Evolutionary conservation across 202 grass and related monocot genomes (phyloP), one percentile per base, ranked within the genome.

Genomic region (Cymbopogon flexuosus): DNA sequence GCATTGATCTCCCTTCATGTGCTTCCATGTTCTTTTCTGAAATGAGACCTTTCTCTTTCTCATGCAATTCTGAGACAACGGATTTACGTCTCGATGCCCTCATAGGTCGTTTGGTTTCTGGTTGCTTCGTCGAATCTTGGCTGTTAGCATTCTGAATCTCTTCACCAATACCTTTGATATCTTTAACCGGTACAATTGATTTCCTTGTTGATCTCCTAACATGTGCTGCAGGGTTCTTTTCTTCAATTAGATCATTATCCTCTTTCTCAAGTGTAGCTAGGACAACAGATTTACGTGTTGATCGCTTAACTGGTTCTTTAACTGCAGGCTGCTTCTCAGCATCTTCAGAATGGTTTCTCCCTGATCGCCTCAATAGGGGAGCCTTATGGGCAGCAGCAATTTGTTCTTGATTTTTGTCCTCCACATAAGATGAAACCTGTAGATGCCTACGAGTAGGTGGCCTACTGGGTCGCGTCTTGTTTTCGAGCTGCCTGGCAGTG

Each of bases 31-130:
- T 42, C 8, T 58, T 58, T 71, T 35, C 73, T 57, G 79, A 9
- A 18, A 6, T 47, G 24, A 81, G 29, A 34, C 11, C 35, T 1
- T 74, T 79, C 43, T 87, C 62, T 62, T 79, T 56, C 60, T 85
- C 58, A 56, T 8, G 51, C 6, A 56, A 9, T 8, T 22, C 52
- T 10, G n/a, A 3, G 52, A 22, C 19, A 57, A 57, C 52, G 3
- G 52, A 57, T 57, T 22, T 57, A 57, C 52, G 0, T 22, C n/a
- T 57, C 2, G 3, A 21, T 10, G n/a, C 8, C 52, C 52, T 21
- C 4, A 22, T 8, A 22, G 52, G 19, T 22, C n/a, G 8, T 57
- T 57, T 57, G 22, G 16, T 21, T 22, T n/a, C 52, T 22, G 51
- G 18, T 56, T 56, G 51, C n/a, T 56, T 56, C 6, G 8, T 18